These are phyloP conservation scores for Aurinia saxatilis DNA, from an alignment of 345 rosid genomes.

Conservation along the genomic window DNA sequence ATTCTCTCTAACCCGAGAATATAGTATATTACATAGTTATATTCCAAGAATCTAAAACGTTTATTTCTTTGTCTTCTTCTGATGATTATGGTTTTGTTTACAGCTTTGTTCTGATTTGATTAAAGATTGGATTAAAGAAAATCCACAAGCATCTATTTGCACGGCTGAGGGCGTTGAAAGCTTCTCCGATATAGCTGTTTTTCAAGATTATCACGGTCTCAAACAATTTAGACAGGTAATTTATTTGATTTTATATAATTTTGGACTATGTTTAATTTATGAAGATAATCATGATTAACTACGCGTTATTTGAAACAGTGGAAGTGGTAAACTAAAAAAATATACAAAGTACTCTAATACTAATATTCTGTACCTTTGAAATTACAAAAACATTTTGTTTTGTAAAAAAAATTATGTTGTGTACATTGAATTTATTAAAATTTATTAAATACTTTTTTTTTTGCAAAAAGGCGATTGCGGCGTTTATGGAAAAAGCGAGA, in stretches of 20 bases:
- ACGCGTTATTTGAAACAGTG: neutral
- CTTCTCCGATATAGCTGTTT: conserved; percentile 61
- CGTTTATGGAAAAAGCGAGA: too few relatives aligned
- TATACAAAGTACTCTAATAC: neutral
- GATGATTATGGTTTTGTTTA: neutral
- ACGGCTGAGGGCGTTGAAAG: conserved; percentile 44
- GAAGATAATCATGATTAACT: neutral
- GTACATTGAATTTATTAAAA: neutral
- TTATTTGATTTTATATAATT: neutral
- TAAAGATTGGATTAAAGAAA: conserved; percentile 49
- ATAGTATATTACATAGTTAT: too few relatives aligned
- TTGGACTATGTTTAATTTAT: neutral
- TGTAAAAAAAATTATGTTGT: neutral
- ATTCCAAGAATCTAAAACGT: too few relatives aligned
- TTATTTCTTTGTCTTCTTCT: neutral
- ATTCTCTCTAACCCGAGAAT: too few relatives aligned
- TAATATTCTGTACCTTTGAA: too few relatives aligned
- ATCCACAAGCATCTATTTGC: conserved; percentile 75
- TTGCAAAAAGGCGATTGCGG: too few relatives aligned
- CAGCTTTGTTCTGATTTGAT: conserved; percentile 66
- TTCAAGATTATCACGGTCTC: conserved; percentile 83
- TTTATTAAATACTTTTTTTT: too few relatives aligned
- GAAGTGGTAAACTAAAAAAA: neutral
- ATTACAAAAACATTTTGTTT: too few relatives aligned
- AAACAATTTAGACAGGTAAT: conserved; percentile 54